Conservation (phyloP, 352 stramenopile genomes). For the Elongisporangium undulatum region DNA sequence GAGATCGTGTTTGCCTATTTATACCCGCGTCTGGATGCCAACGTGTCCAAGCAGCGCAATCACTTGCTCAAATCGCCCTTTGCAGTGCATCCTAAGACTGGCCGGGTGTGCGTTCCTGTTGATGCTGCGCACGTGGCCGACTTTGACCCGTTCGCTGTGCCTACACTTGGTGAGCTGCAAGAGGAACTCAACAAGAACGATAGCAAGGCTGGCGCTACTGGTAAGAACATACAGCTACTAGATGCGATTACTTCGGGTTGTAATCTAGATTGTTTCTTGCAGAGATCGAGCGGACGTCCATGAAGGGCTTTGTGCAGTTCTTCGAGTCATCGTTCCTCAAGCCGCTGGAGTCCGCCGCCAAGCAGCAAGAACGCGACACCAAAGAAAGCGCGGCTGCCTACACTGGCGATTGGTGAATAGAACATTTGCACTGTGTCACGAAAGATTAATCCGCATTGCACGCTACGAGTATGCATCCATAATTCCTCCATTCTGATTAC, state of each 20-base stretch:
- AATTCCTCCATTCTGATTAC: too few relatives aligned
- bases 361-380: constrained; percentile 66
- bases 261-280: background rate
- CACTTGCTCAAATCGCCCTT: constrained; percentile 99
- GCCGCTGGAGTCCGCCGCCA: constrained; percentile 45
- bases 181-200: constrained; percentile 76
- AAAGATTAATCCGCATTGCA: background rate
- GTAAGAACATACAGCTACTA: constrained; percentile 5
- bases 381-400: constrained; percentile 70
- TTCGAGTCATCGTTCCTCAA: constrained; percentile 77
- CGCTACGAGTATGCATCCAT: too few relatives aligned
- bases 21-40: constrained; percentile 98
- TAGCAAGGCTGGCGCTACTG: constrained; percentile 16
- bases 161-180: constrained; percentile 75
- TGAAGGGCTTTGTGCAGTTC: constrained; percentile 67
- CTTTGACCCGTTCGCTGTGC: constrained; percentile 87
- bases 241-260: background rate
- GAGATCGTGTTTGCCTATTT: constrained; percentile 96
- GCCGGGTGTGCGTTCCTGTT: constrained; percentile 98
- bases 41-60: constrained; percentile 99
- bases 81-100: constrained; percentile 97
- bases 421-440: background rate
- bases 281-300: constrained; percentile 47
- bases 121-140: constrained; percentile 69
- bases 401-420: constrained; percentile 72